Conservation (phyloP, 768 basidiomycete species). For the Amanita pallidorosea region DNA sequence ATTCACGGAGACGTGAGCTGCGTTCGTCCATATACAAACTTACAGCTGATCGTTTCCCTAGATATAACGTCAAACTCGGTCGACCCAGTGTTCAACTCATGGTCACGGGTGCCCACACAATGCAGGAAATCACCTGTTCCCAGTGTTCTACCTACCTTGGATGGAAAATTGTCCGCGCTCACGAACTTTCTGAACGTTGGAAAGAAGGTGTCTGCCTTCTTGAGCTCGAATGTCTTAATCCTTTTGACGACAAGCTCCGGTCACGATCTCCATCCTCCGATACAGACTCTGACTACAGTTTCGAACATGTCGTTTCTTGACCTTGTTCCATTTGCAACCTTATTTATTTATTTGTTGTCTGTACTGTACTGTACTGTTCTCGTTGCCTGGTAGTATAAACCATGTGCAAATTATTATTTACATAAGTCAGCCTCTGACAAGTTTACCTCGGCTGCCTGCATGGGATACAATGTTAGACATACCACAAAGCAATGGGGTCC, state of each 20-base stretch:
- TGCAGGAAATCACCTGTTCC: conserved; percentile 44
- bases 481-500: background rate
- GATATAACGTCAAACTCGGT: conserved; percentile 36
- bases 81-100: conserved; percentile 44
- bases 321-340: background rate
- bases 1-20: conserved; percentile 42
- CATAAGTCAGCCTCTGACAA: background rate
- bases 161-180: conserved; percentile 51
- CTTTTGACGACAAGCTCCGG: conserved; percentile 2
- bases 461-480: background rate
- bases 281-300: conserved; percentile 24
- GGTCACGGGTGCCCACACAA: conserved; percentile 53
- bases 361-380: background rate
- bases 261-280: conserved; percentile 18
- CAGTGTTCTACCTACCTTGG: conserved; percentile 44
- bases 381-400: background rate
- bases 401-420: background rate
- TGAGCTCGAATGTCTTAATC: conserved; percentile 41
- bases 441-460: background rate
- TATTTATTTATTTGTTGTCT: background rate
- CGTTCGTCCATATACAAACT: background rate
- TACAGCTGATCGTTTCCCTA: conserved; percentile 11
- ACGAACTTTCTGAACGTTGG: conserved; percentile 48
- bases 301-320: conserved; percentile 8
- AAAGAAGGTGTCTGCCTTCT: conserved; percentile 50